Evolutionary conservation across 2,329 filamentous ascomycete genomes (phyloP).

Genomic region (Lecanoromycetidae sp.): DNA sequence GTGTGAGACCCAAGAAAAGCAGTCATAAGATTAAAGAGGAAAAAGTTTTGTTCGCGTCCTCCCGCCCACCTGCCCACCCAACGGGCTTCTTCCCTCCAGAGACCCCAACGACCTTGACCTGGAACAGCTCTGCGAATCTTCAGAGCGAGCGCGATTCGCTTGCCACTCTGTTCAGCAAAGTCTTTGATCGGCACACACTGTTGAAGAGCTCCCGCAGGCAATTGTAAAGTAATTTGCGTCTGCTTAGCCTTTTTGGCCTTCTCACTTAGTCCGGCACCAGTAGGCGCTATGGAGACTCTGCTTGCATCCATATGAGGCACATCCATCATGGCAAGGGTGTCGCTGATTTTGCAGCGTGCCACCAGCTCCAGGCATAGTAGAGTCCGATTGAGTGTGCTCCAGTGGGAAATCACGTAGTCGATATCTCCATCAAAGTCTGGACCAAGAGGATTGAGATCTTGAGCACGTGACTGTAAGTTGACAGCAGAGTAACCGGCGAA

Average conservation of each 20-base stretch:
- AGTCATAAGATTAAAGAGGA: conserved; percentile 47
- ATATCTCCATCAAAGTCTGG: conserved; percentile 6
- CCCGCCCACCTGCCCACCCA: conserved; percentile 44
- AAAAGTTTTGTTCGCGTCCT: conserved; percentile 46
- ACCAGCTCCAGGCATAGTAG: conserved; percentile 8
- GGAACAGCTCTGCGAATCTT: conserved; percentile 45
- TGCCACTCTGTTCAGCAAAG: conserved; percentile 35
- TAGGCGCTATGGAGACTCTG: not conserved
- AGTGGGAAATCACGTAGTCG: conserved; percentile 14
- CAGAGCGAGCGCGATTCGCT: conserved; percentile 42
- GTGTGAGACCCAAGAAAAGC: conserved; percentile 49
- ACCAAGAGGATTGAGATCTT: not conserved
- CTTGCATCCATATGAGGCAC: conserved; percentile 26
- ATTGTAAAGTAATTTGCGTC: conserved; percentile 12
- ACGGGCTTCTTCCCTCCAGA: conserved; percentile 49
- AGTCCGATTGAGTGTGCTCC: conserved; percentile 11
- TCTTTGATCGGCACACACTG: conserved; percentile 32
- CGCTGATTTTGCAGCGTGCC: conserved; percentile 37
- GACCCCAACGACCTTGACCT: conserved; percentile 47
- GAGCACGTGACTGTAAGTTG: conserved; percentile 2
- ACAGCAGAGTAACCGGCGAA: not conserved
- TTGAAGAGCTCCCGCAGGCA: conserved; percentile 14
- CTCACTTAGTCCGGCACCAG: not conserved
- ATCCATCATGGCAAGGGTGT: conserved; percentile 38
- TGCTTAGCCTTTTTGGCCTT: conserved; percentile 24